Evolutionary conservation across 1,139 yeast genomes (phyloP).

Genomic region (Geotrichum klebahnii): DNA sequence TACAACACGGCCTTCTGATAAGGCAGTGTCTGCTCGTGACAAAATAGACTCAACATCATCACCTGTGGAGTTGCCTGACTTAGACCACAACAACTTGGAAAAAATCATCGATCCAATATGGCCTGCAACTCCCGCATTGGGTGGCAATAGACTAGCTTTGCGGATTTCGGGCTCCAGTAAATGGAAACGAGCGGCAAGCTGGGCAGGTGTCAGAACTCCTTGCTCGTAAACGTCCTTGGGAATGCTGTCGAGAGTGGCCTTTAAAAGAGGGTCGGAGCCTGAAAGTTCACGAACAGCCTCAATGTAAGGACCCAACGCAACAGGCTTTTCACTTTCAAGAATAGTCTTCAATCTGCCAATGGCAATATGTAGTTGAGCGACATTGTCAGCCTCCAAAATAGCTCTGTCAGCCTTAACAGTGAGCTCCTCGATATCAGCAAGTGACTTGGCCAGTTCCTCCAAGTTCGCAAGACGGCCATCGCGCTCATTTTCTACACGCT

Average conservation of each 20-base stretch:
- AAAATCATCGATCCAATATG: constrained; percentile 77
- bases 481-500: constrained; percentile 74
- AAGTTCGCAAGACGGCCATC: constrained; percentile 72
- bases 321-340: constrained; percentile 41
- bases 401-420: constrained; percentile 57
- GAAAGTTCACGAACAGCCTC: constrained; percentile 33
- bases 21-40: constrained; percentile 75
- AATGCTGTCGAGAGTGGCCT: constrained; percentile 46
- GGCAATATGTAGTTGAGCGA: constrained; percentile 55
- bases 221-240: constrained; percentile 49
- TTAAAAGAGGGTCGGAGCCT: constrained; percentile 39
- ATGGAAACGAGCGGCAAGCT: constrained; percentile 64
- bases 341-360: constrained; percentile 52
- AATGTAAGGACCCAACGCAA: constrained; percentile 40
- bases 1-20: constrained; percentile 73
- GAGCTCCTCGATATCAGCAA: constrained; percentile 56
- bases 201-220: constrained; percentile 52
- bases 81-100: constrained; percentile 66
- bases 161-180: constrained; percentile 80
- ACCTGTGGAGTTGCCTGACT: constrained; percentile 65
- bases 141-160: constrained; percentile 83
- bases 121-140: constrained; percentile 92
- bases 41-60: constrained; percentile 83
- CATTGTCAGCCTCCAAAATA: constrained; percentile 53
- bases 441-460: constrained; percentile 53